Conservation (phyloP, 192 early-diverging fungal species). For the Gonapodya sp. region DNA sequence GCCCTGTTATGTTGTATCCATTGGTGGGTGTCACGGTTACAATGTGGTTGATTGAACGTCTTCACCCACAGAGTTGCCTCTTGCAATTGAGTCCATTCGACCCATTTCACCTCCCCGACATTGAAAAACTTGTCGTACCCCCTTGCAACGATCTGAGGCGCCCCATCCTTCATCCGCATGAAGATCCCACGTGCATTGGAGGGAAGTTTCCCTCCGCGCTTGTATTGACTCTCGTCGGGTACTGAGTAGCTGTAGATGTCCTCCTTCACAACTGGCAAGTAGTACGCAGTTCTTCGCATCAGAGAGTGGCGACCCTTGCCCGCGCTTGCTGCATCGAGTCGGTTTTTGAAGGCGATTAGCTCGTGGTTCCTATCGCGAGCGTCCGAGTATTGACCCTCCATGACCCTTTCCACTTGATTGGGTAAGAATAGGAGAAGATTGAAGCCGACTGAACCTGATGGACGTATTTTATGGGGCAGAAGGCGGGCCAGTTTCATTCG, state of each 20-base stretch:
- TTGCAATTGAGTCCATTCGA: not conserved
- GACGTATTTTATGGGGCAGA: not conserved
- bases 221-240: not conserved
- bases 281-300: not conserved
- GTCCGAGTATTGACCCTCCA: not conserved
- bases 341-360: not conserved
- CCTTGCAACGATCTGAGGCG: conserved; percentile 58
- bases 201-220: not conserved
- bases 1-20: conserved; percentile 29
- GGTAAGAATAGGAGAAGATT: too few species aligned
- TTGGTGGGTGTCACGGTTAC: too few species aligned
- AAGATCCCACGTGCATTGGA: not conserved
- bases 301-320: not conserved
- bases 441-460: too few species aligned
- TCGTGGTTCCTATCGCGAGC: not conserved
- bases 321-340: not conserved
- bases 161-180: conserved; percentile 11
- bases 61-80: not conserved
- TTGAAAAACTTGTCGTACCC: conserved; percentile 99
- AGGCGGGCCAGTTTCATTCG: not conserved
- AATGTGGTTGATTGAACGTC: too few species aligned
- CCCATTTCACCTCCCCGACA: conserved; percentile 38
- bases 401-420: too few species aligned
- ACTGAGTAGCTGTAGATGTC: not conserved
- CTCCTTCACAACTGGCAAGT: not conserved